Conservation (phyloP, 495 filamentous ascomycete genomes). For the Tuber aestivum region DNA sequence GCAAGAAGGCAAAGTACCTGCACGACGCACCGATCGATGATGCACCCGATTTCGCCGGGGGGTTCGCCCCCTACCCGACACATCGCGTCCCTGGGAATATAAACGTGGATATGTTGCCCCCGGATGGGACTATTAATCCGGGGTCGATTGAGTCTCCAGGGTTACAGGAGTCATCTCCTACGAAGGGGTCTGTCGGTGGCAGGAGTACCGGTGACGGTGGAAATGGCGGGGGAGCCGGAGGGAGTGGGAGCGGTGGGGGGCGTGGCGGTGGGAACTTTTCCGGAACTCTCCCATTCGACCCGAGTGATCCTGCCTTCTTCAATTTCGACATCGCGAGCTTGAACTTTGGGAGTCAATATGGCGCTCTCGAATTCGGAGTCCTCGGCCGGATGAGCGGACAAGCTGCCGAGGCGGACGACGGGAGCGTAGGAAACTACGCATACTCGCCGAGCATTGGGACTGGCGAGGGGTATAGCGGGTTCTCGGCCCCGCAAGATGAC, state of each 20-base stretch:
- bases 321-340: conserved; percentile 89
- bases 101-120: conserved; percentile 36
- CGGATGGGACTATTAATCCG: conserved; percentile 42
- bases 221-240: conserved; percentile 3
- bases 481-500: conserved; percentile 34
- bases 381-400: conserved; percentile 85
- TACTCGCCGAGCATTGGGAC: conserved; percentile 36
- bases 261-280: conserved; percentile 24
- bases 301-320: conserved; percentile 81
- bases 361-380: conserved; percentile 87
- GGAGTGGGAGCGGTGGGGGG: not conserved
- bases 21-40: conserved; percentile 82
- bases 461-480: conserved; percentile 35
- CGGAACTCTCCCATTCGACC: conserved; percentile 54
- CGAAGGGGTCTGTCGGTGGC: conserved; percentile 19
- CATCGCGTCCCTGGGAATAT: conserved; percentile 18
- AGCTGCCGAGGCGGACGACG: conserved; percentile 25
- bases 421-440: conserved; percentile 36
- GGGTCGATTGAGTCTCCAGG: conserved; percentile 40
- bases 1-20: conserved; percentile 98
- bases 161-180: conserved; percentile 29
- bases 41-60: conserved; percentile 33
- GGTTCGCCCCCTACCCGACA: conserved; percentile 25
- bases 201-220: not conserved
- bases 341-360: conserved; percentile 94